These are phyloP conservation scores for Chaetoceros tenuissimus DNA, from an alignment of 108 stramenopile species.

Conservation along the genomic window DNA sequence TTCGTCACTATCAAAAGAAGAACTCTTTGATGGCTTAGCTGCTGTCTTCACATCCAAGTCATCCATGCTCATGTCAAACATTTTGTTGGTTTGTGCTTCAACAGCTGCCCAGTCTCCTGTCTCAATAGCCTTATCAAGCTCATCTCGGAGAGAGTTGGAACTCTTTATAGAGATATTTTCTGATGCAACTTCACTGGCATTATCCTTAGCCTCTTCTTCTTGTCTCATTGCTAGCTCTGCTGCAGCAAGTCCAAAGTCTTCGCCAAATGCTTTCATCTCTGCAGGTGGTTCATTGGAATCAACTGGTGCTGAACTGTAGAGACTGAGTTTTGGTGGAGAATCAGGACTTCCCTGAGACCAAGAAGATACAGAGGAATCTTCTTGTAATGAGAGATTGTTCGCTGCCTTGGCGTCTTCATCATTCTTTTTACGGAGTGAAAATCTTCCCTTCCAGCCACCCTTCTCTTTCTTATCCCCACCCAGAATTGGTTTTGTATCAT, in stretches of 20 bases:
- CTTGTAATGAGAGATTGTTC: background rate
- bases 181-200: background rate
- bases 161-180: background rate
- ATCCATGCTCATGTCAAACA: too few species aligned
- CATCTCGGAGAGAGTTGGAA: background rate
- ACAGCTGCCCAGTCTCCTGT: background rate
- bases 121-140: background rate
- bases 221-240: background rate
- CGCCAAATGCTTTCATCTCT: background rate
- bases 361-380: background rate
- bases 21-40: background rate
- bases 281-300: background rate
- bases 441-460: background rate
- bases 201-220: background rate
- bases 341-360: background rate
- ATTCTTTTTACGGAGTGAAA: background rate
- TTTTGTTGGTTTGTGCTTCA: background rate
- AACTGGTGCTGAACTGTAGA: background rate
- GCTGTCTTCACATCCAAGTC: background rate
- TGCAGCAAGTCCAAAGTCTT: background rate
- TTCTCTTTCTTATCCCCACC: too few species aligned
- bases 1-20: background rate
- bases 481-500: too few species aligned
- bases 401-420: background rate
- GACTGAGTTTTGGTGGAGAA: background rate